Conservation (phyloP, 2,329 filamentous ascomycete species). For the Cordyceps javanica region DNA sequence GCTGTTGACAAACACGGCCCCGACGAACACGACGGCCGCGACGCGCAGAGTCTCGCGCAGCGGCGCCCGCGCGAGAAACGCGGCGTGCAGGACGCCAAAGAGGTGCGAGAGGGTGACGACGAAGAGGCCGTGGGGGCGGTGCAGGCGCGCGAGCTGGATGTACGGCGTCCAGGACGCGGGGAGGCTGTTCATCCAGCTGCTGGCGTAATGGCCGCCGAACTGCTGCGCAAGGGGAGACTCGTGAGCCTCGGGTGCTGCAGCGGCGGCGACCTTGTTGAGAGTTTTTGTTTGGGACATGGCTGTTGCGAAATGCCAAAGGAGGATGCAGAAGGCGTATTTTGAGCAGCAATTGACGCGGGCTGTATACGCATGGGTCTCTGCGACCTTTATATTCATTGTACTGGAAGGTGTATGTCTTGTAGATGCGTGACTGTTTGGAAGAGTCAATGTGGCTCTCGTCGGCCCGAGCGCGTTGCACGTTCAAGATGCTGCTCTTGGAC, state of each 20-base stretch:
- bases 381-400: too few species aligned
- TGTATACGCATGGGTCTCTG: too few species aligned
- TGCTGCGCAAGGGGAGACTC: conserved; percentile 14
- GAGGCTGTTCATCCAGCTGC: conserved; percentile 24
- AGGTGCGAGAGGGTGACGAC: conserved; percentile 29
- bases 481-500: too few species aligned
- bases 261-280: background rate
- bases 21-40: conserved; percentile 1
- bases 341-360: background rate
- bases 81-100: conserved; percentile 25
- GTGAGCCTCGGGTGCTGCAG: background rate
- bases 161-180: conserved; percentile 28
- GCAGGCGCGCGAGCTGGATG: conserved; percentile 26
- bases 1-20: conserved; percentile 28
- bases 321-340: background rate
- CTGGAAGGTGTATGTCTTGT: too few species aligned
- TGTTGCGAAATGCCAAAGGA: background rate
- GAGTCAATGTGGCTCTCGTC: too few species aligned
- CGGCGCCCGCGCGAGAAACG: conserved; percentile 16
- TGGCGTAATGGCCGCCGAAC: conserved; percentile 27
- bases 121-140: conserved; percentile 24
- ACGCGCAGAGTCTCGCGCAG: background rate
- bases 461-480: too few species aligned
- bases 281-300: background rate
- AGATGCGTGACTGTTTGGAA: too few species aligned